Conservation (phyloP, 306 rosid species). For the Pterocarpus santalinus region DNA sequence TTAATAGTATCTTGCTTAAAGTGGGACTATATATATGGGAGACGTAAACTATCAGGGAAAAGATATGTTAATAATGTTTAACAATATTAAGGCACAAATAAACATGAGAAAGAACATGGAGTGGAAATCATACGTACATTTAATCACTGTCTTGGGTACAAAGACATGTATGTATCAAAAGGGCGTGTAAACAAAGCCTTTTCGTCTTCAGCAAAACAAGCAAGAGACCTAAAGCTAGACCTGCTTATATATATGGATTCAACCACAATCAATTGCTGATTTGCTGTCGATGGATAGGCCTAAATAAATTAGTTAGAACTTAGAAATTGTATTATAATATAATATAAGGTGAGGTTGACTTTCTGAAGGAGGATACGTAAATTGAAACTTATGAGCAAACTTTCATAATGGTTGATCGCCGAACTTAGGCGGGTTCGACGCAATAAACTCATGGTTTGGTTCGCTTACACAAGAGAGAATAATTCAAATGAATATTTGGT, state of each 20-base stretch:
- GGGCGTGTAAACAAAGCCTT: constrained; percentile 43
- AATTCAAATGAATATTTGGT: constrained; percentile 52
- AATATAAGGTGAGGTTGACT: constrained; percentile 53
- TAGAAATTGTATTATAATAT: constrained; percentile 31
- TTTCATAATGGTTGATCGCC: constrained; percentile 63
- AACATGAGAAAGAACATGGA: constrained; percentile 50
- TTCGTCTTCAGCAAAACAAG: constrained; percentile 73
- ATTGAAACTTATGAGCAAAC: constrained; percentile 54
- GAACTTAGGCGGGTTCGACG: constrained; percentile 66
- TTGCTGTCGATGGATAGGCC: constrained; percentile 41
- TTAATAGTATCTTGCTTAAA: not conserved
- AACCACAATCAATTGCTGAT: constrained; percentile 43
- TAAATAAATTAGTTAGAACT: not conserved
- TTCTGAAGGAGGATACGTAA: constrained; percentile 57
- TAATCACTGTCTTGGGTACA: constrained; percentile 46
- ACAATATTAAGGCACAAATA: constrained; percentile 26
- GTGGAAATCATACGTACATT: constrained; percentile 47
- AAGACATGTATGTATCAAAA: constrained; percentile 49
- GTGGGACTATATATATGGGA: not conserved
- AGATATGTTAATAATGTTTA: constrained; percentile 10
- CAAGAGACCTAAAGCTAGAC: constrained; percentile 18
- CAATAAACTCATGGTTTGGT: constrained; percentile 46
- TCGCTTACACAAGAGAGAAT: constrained; percentile 42
- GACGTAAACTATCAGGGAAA: constrained; percentile 28
- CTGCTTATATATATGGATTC: constrained; percentile 21